Evolutionary conservation across 768 basidiomycete genomes (phyloP).

Genomic region (Tricholoma matsutake): DNA sequence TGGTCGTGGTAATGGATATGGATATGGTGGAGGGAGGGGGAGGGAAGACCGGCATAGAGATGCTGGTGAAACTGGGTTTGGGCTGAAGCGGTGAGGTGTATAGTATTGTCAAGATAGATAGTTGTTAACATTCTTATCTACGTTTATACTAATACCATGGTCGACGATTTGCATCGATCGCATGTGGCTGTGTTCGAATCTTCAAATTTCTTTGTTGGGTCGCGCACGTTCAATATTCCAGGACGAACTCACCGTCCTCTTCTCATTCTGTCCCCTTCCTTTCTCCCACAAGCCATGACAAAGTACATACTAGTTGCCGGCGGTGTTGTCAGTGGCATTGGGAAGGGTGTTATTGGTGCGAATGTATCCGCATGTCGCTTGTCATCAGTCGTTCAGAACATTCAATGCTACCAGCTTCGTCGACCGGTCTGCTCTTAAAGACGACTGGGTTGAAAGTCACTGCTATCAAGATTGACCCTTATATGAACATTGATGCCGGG

Average conservation of each 20-base stretch:
- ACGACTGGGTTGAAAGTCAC: slow-evolving; percentile 96
- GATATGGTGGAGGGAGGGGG: background rate
- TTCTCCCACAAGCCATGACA: slow-evolving; percentile 52
- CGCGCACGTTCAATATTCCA: too few relatives aligned
- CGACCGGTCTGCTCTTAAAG: slow-evolving; percentile 92
- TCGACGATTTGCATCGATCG: background rate
- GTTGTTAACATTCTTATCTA: too few relatives aligned
- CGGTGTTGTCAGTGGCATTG: slow-evolving; percentile 97
- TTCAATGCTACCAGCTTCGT: slow-evolving; percentile 67
- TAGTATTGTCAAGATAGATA: too few relatives aligned
- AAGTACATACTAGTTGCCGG: slow-evolving; percentile 97
- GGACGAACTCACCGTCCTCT: background rate
- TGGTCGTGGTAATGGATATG: background rate
- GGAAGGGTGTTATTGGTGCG: slow-evolving; percentile 98
- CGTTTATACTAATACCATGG: too few relatives aligned
- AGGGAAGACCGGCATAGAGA: background rate
- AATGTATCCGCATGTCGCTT: slow-evolving; percentile 19
- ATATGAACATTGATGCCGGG: slow-evolving; percentile 99
- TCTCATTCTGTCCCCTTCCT: slow-evolving; percentile 1
- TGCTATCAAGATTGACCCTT: slow-evolving; percentile 99
- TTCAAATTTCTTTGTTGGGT: too few relatives aligned
- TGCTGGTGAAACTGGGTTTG: background rate
- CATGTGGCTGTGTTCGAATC: slow-evolving; percentile 4
- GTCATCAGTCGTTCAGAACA: slow-evolving; percentile 10
- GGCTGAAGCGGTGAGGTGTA: background rate